Base-by-base conservation (phyloP, 2,329 filamentous ascomycete species). In the Hypoxylon sp. region DNA sequence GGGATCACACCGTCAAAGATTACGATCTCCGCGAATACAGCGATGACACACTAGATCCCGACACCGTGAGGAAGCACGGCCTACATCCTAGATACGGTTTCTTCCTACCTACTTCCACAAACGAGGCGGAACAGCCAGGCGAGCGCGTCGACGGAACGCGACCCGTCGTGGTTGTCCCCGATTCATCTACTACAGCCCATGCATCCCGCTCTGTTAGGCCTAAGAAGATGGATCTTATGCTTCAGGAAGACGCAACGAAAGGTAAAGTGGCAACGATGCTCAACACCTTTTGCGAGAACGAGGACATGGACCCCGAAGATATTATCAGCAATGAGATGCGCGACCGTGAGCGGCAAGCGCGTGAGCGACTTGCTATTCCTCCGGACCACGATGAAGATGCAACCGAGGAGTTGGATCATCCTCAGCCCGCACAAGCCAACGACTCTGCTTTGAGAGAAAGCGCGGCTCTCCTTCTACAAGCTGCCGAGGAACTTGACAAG, bases 41-140 rank as follows among this genome's bases (percentile, higher is more conserved):
- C 2, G 83, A 84, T 0, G 82, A 82, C 11, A 86, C 88, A 60
- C 82, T 89, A 53, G 86, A 89, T 75, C 77, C 84, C 46, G 81
- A 83, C 2, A 73, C 84, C 53, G 80, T 89, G 56, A 80, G 83
- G 72, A 84, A 82, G 67, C 80, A 87, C 74, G 77, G 77, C 5
- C 74, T 89, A 5, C 88, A 89, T 61, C 86, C 87, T 0, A 82
- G 80, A 44, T 85, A 84, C 65, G 88, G 88, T 35, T 78, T 89
- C 44, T 85, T 87, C 73, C 72, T 88, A 25, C 81, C 82, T 2
- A 78, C 74, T 13, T 88, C 85, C 44, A 75, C 75, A 59, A 88
- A 86, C 64, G 80, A 84, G 27, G 67, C 76, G 2, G 83, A 84
- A 71, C 73, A 79, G 1, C 80, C 83, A 3, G 75, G 74, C 17